Evolutionary conservation across 371 early-diverging fungal genomes (phyloP).

Genomic region (Massospora cicadina): DNA sequence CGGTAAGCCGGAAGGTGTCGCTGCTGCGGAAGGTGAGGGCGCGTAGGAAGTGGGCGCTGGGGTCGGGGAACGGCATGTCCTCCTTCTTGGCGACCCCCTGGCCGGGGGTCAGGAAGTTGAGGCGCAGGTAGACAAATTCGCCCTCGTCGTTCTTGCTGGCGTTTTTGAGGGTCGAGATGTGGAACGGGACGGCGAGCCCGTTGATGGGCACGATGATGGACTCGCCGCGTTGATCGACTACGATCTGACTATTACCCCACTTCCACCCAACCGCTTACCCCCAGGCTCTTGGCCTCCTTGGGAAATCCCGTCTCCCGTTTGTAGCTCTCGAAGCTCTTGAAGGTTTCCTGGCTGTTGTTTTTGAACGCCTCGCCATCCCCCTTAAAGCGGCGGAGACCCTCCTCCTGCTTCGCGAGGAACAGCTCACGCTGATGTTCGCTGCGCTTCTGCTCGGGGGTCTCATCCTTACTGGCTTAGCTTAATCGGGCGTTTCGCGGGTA

Average conservation of each 20-base stretch:
- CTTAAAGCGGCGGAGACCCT: conserved; percentile 60
- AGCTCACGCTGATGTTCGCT: conserved; percentile 78
- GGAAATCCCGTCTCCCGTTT: conserved; percentile 75
- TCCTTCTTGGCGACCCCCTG: conserved; percentile 83
- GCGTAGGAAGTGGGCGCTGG: conserved; percentile 76
- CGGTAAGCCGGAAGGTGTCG: conserved; percentile 63
- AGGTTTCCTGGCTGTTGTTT: conserved; percentile 45
- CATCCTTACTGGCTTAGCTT: conserved; percentile 25
- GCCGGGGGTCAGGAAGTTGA: conserved; percentile 94
- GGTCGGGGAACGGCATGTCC: conserved; percentile 71
- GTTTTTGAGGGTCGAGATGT: conserved; percentile 92
- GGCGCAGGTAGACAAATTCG: conserved; percentile 80
- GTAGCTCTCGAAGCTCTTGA: conserved; percentile 86
- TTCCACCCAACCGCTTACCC: conserved; percentile 20
- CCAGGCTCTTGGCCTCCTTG: conserved; percentile 39
- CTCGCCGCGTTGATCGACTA: conserved; percentile 78
- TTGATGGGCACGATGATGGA: conserved; percentile 92
- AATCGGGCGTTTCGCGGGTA: conserved; percentile 1
- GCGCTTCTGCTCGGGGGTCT: conserved; percentile 54
- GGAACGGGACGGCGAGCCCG: conserved; percentile 97
- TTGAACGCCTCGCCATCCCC: conserved; percentile 39
- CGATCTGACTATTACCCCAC: conserved; percentile 30
- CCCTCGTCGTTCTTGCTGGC: conserved; percentile 92
- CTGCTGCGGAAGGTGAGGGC: conserved; percentile 79
- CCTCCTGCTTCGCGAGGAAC: conserved; percentile 45